These are phyloP conservation scores for Grosmannia clavigera DNA, from an alignment of 2,329 filamentous ascomycete species.

Conservation along the genomic window DNA sequence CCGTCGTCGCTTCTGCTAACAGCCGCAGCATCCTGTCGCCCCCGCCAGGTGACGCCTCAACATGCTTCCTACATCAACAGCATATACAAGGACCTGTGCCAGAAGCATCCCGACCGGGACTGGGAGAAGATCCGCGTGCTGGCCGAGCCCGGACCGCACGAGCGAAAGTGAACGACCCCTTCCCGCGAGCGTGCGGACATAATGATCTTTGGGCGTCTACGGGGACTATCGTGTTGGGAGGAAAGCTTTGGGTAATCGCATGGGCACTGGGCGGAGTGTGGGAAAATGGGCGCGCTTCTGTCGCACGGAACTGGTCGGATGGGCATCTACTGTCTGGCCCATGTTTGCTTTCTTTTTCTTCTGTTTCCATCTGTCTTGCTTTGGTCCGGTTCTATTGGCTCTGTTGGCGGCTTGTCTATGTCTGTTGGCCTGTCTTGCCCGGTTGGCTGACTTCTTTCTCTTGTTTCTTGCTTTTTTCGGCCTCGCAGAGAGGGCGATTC, in stretches of 20 bases:
- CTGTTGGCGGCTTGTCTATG: background rate
- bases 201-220: too few species aligned
- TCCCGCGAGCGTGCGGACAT: too few species aligned
- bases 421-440: background rate
- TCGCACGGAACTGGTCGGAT: background rate
- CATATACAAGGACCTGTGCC: slow-evolving; percentile 3
- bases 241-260: too few species aligned
- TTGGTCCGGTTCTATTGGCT: background rate
- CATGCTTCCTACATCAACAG: background rate
- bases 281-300: background rate
- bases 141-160: background rate
- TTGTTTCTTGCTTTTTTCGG: background rate
- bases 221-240: too few species aligned
- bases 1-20: background rate
- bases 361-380: too few species aligned
- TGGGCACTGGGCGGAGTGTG: background rate
- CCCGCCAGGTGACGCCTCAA: background rate
- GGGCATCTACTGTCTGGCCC: background rate
- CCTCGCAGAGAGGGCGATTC: too few species aligned
- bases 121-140: slow-evolving; percentile 4
- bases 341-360: background rate
- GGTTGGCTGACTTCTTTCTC: background rate
- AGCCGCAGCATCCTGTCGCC: background rate
- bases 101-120: background rate
- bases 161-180: background rate